These are phyloP conservation scores for Ambrosia artemisiifolia DNA, from an alignment of 129 eudicot species.

Conservation along the genomic window DNA sequence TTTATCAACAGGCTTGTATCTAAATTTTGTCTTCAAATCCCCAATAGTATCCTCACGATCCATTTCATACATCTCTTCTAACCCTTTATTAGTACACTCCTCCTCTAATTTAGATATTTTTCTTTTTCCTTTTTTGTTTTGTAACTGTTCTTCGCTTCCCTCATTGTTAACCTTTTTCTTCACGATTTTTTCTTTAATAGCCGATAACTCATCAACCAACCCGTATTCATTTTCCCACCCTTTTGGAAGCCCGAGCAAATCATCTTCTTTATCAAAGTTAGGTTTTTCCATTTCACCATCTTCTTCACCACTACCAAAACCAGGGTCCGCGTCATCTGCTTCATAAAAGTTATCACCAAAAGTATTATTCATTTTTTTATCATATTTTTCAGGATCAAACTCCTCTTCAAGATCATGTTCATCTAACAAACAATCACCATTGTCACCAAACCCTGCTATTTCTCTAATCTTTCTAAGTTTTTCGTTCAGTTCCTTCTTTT, in stretches of 20 bases:
- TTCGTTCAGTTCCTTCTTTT: conserved; percentile 80
- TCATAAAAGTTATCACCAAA: conserved; percentile 64
- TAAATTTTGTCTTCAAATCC: conserved; percentile 75
- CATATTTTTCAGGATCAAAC: conserved; percentile 75
- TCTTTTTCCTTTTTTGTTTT: conserved; percentile 55
- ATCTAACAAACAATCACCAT: conserved; percentile 37
- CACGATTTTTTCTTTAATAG: conserved; percentile 41
- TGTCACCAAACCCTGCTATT: conserved; percentile 59
- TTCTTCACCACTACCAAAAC: conserved; percentile 63
- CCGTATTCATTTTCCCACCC: conserved; percentile 62
- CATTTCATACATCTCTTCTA: conserved; percentile 75
- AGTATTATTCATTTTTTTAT: conserved; percentile 71
- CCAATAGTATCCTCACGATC: conserved; percentile 87
- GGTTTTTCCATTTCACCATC: conserved; percentile 63
- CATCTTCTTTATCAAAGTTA: conserved; percentile 76
- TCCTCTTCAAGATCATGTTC: conserved; percentile 76
- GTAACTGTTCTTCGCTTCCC: not conserved
- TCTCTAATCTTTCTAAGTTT: conserved; percentile 66
- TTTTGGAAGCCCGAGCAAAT: conserved; percentile 70
- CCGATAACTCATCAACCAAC: conserved; percentile 45
- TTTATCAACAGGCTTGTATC: conserved; percentile 62
- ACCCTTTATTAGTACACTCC: conserved; percentile 47
- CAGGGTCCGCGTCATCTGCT: conserved; percentile 73
- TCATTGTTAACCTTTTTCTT: conserved; percentile 20
- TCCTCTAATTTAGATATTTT: conserved; percentile 44